Evolutionary conservation across 331 rosid genomes (phyloP).

Genomic region (Quercus tomentella): DNA sequence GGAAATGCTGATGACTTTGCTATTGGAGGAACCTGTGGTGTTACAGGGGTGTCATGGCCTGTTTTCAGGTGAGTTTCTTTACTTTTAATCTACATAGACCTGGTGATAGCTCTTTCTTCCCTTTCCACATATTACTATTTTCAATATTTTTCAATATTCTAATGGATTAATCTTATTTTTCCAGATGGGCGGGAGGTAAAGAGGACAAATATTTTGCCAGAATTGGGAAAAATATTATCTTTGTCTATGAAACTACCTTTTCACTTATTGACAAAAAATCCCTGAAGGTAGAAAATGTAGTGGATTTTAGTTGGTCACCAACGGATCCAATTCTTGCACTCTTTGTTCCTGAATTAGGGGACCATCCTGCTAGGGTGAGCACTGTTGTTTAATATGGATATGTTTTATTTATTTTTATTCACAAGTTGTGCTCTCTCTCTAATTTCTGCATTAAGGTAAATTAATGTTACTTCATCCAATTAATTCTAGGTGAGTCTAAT

Average conservation of each 20-base stretch:
- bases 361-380: slow-evolving; percentile 84
- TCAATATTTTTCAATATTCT: neutral
- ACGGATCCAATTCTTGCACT: slow-evolving; percentile 77
- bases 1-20: slow-evolving; percentile 82
- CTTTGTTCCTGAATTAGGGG: slow-evolving; percentile 83
- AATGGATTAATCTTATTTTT: neutral
- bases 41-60: slow-evolving; percentile 82
- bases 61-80: slow-evolving; percentile 51
- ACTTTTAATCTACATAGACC: neutral
- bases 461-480: no score
- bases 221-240: slow-evolving; percentile 68
- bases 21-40: slow-evolving; percentile 61
- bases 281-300: slow-evolving; percentile 28
- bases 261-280: slow-evolving; percentile 83
- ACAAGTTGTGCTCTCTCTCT: neutral
- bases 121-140: neutral
- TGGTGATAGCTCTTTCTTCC: neutral
- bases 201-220: slow-evolving; percentile 83
- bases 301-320: slow-evolving; percentile 73
- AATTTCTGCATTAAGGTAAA: neutral
- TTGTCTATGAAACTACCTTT: slow-evolving; percentile 70
- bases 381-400: neutral
- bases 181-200: slow-evolving; percentile 82
- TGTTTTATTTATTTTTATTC: neutral
- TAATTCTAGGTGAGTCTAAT: no score